Evolutionary conservation across 208 protist genomes (phyloP), one percentile per base, ranked within the genome.

Genomic region (Wallacemonas collosoma): DNA sequence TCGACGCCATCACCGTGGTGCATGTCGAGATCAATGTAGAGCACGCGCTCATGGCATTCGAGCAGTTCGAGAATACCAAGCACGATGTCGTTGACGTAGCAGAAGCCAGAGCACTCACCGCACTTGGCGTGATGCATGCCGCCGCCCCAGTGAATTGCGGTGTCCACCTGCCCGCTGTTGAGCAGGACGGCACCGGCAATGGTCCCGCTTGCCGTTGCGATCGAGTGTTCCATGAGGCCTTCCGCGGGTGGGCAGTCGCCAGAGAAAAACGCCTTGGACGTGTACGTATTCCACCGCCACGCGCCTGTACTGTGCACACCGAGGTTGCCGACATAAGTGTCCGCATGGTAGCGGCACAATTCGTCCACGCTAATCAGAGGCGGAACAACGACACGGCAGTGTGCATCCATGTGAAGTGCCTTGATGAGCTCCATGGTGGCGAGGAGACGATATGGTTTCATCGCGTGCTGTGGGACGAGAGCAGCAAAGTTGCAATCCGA

Each of bases 31-130:
- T 99, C 99, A 54, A 99, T 97, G 82, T 99, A 99, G 36, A 99
- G 80, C 38, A 99, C 99, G 64, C 99, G 90, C 63, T 94, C 79
- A 64, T 95, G 85, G 66, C 87, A 93, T 72, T 99, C 99, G 50
- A 99, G 87, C n/a, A 99, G 94, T 86, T 99, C 99, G 36, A 99
- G 74, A 72, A 99, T 99, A 8, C 85, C 98, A 36, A 99, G 83
- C 2, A 99, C 99, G 75, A 99, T 99, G 87, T 99, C 99, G 79
- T 99, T 99, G 7, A 99, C 91, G 80, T 99, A 99, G 92, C 99
- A 99, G 85, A 99, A 99, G 11, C 99, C 99, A 50, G 89, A 96
- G 58, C 98, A 98, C 87, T 99, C 97, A 57, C 84, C 86, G 57
- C 97, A 99, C 77, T 99, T 98, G 36, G 98, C 93, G 83, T 99